Percentiles rank a stretch among this genome's conserved stretches.
These are phyloP conservation scores for Ustulina deusta DNA, from an alignment of 2,329 filamentous ascomycete species.

Conservation along the genomic window DNA sequence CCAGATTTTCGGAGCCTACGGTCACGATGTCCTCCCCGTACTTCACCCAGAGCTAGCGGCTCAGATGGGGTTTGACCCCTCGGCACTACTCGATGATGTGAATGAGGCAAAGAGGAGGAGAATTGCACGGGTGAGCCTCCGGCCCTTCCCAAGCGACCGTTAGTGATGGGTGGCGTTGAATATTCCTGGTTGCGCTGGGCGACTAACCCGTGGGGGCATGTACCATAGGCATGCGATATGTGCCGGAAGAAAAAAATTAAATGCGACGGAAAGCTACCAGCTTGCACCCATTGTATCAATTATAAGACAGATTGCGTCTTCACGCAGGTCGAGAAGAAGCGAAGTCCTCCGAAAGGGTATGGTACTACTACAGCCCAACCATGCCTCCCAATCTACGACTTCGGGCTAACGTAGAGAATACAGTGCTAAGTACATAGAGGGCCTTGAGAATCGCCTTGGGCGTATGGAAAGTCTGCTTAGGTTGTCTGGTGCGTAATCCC, in stretches of 20 bases:
- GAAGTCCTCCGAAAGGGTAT: constrained; percentile 95
- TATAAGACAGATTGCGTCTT: constrained; percentile 99
- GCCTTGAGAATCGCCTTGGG: constrained; percentile 91
- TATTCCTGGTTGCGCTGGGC: not conserved
- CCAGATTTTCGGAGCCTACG: constrained; percentile 75
- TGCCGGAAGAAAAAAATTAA: constrained; percentile 78
- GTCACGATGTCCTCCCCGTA: constrained; percentile 69
- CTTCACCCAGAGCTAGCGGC: constrained; percentile 68
- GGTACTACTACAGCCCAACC: constrained; percentile 41
- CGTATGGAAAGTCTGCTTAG: constrained; percentile 94
- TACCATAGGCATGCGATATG: constrained; percentile 86
- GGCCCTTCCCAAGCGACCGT: constrained; percentile 1
- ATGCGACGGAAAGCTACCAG: constrained; percentile 94
- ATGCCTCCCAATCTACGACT: not conserved
- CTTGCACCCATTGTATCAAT: constrained; percentile 95
- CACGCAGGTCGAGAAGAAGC: constrained; percentile 98
- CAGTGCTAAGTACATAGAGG: constrained; percentile 97
- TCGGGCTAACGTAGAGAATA: constrained; percentile 12
- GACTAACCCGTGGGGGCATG: constrained; percentile 28
- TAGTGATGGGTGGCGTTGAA: constrained; percentile 8
- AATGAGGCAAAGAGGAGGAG: constrained; percentile 89
- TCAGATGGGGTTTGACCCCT: constrained; percentile 71
- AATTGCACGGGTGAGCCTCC: constrained; percentile 79
- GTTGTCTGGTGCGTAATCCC: constrained; percentile 72
- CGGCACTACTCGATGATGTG: constrained; percentile 70